Evolutionary conservation across 208 protist genomes (phyloP).

Genomic region (Herpetomonas muscarum): DNA sequence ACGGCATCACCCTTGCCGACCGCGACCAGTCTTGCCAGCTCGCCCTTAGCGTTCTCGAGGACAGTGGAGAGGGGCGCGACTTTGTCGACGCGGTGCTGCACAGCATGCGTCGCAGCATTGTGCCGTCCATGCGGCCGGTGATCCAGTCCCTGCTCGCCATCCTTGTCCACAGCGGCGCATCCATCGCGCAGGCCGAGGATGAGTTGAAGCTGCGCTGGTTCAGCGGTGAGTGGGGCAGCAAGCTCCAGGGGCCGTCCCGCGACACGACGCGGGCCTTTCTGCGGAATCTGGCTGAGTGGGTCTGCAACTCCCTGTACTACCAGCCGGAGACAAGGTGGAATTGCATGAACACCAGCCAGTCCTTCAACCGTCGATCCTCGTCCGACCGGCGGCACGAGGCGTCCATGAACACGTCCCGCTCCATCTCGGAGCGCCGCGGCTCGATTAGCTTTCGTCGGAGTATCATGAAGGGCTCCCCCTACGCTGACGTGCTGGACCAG

Average conservation of each 20-base stretch:
- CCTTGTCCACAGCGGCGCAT: constrained; percentile 71
- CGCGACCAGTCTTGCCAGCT: constrained; percentile 20
- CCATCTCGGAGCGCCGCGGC: constrained; percentile 51
- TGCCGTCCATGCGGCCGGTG: constrained; percentile 76
- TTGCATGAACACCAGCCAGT: neutral
- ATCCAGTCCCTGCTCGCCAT: constrained; percentile 79
- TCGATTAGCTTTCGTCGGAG: constrained; percentile 61
- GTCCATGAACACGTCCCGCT: constrained; percentile 41
- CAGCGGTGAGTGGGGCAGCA: constrained; percentile 81
- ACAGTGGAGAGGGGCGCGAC: constrained; percentile 45
- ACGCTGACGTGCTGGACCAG: constrained; percentile 73
- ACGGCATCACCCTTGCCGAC: constrained; percentile 47
- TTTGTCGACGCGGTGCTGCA: constrained; percentile 65
- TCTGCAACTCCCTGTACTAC: constrained; percentile 49
- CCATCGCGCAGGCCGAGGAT: constrained; percentile 58
- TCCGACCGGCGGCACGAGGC: constrained; percentile 32
- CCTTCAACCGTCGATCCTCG: constrained; percentile 25
- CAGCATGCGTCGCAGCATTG: constrained; percentile 63
- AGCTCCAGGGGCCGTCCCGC: constrained; percentile 62
- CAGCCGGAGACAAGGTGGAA: constrained; percentile 9
- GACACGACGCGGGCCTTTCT: constrained; percentile 55
- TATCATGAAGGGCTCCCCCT: constrained; percentile 37
- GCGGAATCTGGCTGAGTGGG: constrained; percentile 63
- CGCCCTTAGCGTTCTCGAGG: constrained; percentile 52
- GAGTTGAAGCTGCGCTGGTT: constrained; percentile 87